Evolutionary conservation across 495 filamentous ascomycete genomes (phyloP).

Genomic region (Oidiodendron maius): DNA sequence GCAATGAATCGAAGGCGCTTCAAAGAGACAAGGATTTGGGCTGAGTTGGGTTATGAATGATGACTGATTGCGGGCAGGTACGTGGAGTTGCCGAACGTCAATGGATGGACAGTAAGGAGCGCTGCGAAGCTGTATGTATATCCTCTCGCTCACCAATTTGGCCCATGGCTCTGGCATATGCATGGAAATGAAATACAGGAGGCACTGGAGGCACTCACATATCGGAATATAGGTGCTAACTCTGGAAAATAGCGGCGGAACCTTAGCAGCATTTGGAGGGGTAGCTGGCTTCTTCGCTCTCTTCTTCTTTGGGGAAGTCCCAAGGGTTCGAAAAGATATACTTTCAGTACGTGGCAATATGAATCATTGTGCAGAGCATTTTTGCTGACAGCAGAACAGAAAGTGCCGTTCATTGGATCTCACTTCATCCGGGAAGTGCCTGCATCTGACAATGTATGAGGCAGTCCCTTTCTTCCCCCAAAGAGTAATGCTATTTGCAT

Average conservation of each 20-base stretch:
- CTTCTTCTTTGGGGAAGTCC: slow-evolving; percentile 67
- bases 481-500: no score
- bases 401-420: slow-evolving; percentile 53
- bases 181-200: neutral
- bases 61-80: slow-evolving; percentile 36
- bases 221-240: neutral
- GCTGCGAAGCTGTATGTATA: slow-evolving; percentile 44
- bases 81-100: slow-evolving; percentile 38
- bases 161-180: neutral
- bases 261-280: slow-evolving; percentile 53
- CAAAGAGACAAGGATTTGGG: neutral
- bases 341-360: slow-evolving; percentile 25
- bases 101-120: slow-evolving; percentile 41
- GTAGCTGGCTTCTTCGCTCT: slow-evolving; percentile 57
- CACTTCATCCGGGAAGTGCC: slow-evolving; percentile 54
- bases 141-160: neutral
- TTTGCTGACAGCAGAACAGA: slow-evolving; percentile 19
- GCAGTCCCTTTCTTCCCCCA: neutral
- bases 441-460: slow-evolving; percentile 53
- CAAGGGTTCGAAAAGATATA: slow-evolving; percentile 62
- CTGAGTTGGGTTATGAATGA: neutral
- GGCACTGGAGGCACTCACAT: neutral
- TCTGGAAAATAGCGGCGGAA: slow-evolving; percentile 39
- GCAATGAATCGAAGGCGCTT: neutral
- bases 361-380: slow-evolving; percentile 3